Evolutionary conservation across 2,329 filamentous ascomycete species (phyloP), one percentile per base, ranked within the genome.

Genomic region (Conoideocrella luteorostrata): DNA sequence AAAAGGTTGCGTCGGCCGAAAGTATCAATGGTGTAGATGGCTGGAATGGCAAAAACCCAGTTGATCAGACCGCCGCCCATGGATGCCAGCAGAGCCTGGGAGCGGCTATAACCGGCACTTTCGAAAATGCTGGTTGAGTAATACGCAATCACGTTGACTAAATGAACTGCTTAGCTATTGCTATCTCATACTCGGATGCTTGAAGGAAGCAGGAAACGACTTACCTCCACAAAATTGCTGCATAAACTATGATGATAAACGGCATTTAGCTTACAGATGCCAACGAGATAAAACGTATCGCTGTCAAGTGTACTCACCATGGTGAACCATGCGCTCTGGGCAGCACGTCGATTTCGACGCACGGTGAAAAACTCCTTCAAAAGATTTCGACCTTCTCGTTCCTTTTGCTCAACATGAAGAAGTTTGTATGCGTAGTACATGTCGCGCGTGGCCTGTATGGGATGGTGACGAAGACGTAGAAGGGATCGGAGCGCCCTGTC

Each of bases 11-110:
- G 66, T 20, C 76, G 72, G 1, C 76, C 77, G 44, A 70, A 78
- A 0, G 74, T 79, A 45, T 80, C 76, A 39, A 80, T 80, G 2
- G 76, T 79, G 59, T 72, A 75, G 33, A 78, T 59, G 3, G 77
- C 76, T 0, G 75, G 77, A 47, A 77, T 74, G 3, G 77, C 75
- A 43, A 78, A 78, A 4, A 79, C 43, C 52, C 76, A 80, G 57
- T 79, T 79, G 41, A 78, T 65, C 18, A 78, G 56, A 9, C 77
- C 77, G 45, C 74, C 76, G 3, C 76, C 77, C 65, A 74, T 75
- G 0, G 74, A 77, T 0, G 71, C 74, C 5, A 77, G 65, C 2
- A 80, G 63, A 2, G 76, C 71, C 2, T 60, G 53, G 2, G 65
- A 65, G 0, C 59, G 56, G 13, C 41, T 52, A 13, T 69, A 70